Conservation (phyloP, 108 stramenopile species). For the Nitzschia putrida region DNA sequence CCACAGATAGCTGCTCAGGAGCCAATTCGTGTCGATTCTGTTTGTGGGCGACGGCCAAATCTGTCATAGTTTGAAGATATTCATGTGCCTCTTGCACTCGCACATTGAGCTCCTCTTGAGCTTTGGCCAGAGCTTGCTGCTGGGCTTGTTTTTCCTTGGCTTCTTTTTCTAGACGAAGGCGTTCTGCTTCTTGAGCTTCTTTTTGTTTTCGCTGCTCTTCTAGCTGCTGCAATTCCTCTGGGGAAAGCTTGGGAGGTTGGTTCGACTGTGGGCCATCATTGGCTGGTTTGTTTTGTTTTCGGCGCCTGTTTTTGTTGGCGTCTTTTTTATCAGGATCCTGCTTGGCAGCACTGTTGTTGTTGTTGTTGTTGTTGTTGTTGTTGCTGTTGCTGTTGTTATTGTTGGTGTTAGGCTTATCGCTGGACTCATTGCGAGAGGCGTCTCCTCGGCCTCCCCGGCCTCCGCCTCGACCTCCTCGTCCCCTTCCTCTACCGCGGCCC, state of each 20-base stretch:
- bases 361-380: constrained; percentile 6
- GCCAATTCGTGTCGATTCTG: constrained; percentile 29
- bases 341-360: constrained; percentile 12
- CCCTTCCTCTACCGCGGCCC: constrained; percentile 6
- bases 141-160: constrained; percentile 30
- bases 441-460: constrained; percentile 23
- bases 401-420: background rate
- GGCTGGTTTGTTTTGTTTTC: constrained; percentile 11
- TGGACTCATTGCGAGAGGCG: constrained; percentile 6
- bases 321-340: constrained; percentile 14
- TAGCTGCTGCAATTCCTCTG: constrained; percentile 28
- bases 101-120: constrained; percentile 27
- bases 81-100: constrained; percentile 35
- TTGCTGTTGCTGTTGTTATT: background rate
- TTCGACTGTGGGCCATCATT: constrained; percentile 11
- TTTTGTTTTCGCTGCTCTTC: constrained; percentile 33
- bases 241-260: constrained; percentile 12
- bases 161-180: constrained; percentile 36
- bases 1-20: constrained; percentile 18
- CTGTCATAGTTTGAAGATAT: constrained; percentile 24
- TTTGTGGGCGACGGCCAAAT: constrained; percentile 19
- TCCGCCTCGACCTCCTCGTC: constrained; percentile 17
- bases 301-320: constrained; percentile 8
- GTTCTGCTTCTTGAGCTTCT: constrained; percentile 38
- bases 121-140: constrained; percentile 17